Evolutionary conservation across 108 stramenopile genomes (phyloP).

Genomic region (Nitzschia palea): DNA sequence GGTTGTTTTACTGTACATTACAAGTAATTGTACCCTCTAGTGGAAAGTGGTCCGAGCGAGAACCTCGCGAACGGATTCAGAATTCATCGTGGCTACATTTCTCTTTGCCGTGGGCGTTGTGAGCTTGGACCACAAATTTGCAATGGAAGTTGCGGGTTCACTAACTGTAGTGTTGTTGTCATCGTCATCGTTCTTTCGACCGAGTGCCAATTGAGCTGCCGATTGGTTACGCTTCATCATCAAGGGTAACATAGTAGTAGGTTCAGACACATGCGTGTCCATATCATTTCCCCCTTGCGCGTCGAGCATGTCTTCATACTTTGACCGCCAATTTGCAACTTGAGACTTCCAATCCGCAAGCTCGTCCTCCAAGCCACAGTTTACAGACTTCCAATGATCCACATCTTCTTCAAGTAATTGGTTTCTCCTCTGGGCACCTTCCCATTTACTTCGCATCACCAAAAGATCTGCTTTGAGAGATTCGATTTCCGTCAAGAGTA

Average conservation of each 20-base stretch:
- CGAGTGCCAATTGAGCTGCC: background rate
- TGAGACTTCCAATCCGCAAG: conserved; percentile 16
- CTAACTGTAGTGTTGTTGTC: background rate
- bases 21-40: too few species aligned
- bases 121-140: conserved; percentile 21
- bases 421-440: conserved; percentile 13
- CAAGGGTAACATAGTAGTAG: background rate
- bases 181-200: background rate
- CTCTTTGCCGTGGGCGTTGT: conserved; percentile 7
- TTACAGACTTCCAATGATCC: conserved; percentile 28
- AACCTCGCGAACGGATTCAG: background rate
- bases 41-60: conserved; percentile 14
- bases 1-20: too few species aligned
- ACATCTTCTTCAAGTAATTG: conserved; percentile 32
- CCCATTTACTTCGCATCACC: conserved; percentile 9
- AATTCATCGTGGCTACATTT: background rate
- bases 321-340: conserved; percentile 12
- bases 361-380: conserved; percentile 25
- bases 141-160: conserved; percentile 6
- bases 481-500: background rate
- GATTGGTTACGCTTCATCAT: background rate
- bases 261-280: background rate
- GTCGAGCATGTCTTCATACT: conserved; percentile 8
- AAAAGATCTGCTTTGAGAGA: conserved; percentile 2
- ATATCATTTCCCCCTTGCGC: background rate